Evolutionary conservation across 2,329 filamentous ascomycete species (phyloP).

Genomic region (Penicillium sp.): DNA sequence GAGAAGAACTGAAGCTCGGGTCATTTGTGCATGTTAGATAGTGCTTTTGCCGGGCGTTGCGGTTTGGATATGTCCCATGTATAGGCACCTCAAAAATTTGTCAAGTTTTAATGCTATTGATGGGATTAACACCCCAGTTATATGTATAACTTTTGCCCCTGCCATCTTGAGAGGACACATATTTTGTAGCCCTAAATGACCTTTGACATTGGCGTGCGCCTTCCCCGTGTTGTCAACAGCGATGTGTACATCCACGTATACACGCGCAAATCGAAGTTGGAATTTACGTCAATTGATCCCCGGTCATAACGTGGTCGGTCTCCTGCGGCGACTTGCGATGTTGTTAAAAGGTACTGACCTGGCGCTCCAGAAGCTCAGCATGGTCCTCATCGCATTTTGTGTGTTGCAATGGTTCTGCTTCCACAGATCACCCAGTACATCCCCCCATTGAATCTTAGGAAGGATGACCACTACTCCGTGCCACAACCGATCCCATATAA

Average conservation of each 20-base stretch:
- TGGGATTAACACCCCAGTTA: constrained; percentile 3
- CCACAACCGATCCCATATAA: neutral
- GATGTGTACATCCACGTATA: neutral
- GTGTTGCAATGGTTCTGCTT: neutral
- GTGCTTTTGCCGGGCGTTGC: constrained; percentile 16
- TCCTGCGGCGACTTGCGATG: neutral
- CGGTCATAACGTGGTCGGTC: no score
- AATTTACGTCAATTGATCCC: no score
- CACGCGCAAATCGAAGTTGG: neutral
- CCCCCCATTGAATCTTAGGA: neutral
- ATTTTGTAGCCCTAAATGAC: no score
- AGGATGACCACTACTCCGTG: neutral
- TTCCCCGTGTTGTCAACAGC: neutral
- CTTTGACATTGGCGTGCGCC: neutral
- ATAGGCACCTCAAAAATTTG: constrained; percentile 24
- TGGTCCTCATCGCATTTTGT: neutral
- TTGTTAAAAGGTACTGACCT: neutral
- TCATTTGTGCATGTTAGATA: constrained; percentile 12
- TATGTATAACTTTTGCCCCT: constrained; percentile 1
- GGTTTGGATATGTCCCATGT: constrained; percentile 23
- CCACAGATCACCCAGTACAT: neutral
- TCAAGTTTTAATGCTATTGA: constrained; percentile 11
- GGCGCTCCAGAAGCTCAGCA: neutral
- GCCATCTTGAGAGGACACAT: neutral
- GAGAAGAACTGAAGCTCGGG: constrained; percentile 4